Evolutionary conservation across 805 yeast species (phyloP).

Genomic region (Wickerhamiella occidentalis): DNA sequence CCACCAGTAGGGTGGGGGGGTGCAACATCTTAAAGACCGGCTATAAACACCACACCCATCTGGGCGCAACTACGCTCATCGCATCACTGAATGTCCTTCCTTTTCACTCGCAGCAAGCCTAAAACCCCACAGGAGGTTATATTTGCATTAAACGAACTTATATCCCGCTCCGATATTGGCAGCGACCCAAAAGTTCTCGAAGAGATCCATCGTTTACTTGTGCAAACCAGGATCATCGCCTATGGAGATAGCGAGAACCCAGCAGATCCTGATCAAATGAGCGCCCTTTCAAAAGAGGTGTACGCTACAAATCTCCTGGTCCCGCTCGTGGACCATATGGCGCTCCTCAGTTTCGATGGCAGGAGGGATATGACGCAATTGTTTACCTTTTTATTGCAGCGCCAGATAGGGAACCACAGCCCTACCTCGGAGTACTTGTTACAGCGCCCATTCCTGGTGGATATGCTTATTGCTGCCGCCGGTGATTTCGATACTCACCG

Average conservation of each 20-base stretch:
- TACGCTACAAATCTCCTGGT: constrained; percentile 59
- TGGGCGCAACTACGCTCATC: not conserved
- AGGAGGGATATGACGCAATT: constrained; percentile 68
- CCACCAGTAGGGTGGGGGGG: not conserved
- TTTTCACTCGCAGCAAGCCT: constrained; percentile 74
- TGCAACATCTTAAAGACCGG: too few relatives aligned
- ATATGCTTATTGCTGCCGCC: constrained; percentile 54
- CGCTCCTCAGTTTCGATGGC: constrained; percentile 75
- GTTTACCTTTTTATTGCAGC: constrained; percentile 63
- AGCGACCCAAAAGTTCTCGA: constrained; percentile 26
- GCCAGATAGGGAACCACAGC: constrained; percentile 56
- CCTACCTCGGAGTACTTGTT: constrained; percentile 82
- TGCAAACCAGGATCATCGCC: constrained; percentile 14
- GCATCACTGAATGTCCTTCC: constrained; percentile 53
- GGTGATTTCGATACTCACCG: constrained; percentile 63
- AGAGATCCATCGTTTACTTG: constrained; percentile 17
- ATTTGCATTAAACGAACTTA: constrained; percentile 59
- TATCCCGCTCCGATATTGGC: constrained; percentile 45
- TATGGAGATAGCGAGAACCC: constrained; percentile 22
- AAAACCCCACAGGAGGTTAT: constrained; percentile 81
- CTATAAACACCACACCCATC: too few relatives aligned
- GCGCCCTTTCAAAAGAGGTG: constrained; percentile 67
- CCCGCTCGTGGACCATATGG: constrained; percentile 45
- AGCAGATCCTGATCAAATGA: constrained; percentile 59
- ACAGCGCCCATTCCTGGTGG: constrained; percentile 51